Conservation (phyloP, 176 grass and related monocot genomes). For the Neostapfia colusana region DNA sequence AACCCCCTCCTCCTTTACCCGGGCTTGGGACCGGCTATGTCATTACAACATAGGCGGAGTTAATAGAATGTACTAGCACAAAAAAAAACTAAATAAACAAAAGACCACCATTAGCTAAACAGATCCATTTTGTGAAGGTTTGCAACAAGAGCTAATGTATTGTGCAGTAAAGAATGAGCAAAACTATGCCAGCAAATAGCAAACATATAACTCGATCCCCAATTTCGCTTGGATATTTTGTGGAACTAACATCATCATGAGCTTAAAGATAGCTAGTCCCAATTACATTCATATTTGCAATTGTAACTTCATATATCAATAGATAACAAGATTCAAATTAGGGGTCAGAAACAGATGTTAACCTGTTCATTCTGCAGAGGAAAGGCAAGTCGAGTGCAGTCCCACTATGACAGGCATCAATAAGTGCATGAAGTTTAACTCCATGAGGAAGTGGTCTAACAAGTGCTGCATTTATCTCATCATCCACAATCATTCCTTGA, state of each 20-base stretch:
- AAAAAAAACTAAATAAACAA: constrained; percentile 16
- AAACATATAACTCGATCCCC: not conserved
- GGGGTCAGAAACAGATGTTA: not conserved
- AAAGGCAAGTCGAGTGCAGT: constrained; percentile 92
- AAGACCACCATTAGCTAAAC: not conserved
- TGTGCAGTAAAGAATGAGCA: not conserved
- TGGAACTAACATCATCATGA: not conserved
- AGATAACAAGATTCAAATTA: not conserved
- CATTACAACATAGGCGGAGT: too few relatives aligned
- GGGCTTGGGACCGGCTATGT: too few relatives aligned
- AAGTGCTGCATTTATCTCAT: constrained; percentile 80
- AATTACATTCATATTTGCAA: not conserved
- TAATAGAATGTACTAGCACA: too few relatives aligned
- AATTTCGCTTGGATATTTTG: not conserved
- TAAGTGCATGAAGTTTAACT: constrained; percentile 90
- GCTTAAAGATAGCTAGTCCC: not conserved
- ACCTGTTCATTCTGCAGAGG: constrained; percentile 93
- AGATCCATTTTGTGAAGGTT: not conserved
- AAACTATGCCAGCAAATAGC: not conserved
- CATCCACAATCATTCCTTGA: constrained; percentile 97
- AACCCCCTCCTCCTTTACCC: too few relatives aligned
- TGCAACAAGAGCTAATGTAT: constrained; percentile 8
- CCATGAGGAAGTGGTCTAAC: constrained; percentile 82
- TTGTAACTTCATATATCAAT: not conserved
- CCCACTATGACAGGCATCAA: constrained; percentile 97